Base-by-base conservation (phyloP, 371 early-diverging fungal species). In the Syncephalastrum racemosum region DNA sequence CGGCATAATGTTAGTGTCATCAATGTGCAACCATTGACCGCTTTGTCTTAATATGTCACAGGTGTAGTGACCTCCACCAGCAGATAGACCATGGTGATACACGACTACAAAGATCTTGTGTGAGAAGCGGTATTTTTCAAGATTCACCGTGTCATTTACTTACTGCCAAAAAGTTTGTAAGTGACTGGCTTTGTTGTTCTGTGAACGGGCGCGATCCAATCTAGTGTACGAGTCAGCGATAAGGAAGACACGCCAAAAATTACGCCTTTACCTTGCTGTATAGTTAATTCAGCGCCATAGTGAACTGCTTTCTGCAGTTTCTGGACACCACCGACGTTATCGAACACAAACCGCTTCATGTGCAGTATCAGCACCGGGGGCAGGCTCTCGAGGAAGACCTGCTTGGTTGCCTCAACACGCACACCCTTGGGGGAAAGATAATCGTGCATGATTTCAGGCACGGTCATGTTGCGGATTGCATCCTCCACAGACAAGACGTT, bases 51-150 rank as follows among this genome's bases (percentile, higher is more conserved):
- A 66, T 20, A 99, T 85, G 72, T 94, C 94, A 75, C 95, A 95
- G 4, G 98, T 99, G 72, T 99, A 99, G 67, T 99, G 99, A 5
- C 99, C 99, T 40, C 95, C 98, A 12, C 83, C 86, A 23, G 96
- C 92, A 23, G 80, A 79, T 53, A 77, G 69, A 14, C 99, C 98
- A 68, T 97, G 99, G 72, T 99, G 99, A 71, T 97, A 93, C 7
- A 99, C 92, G 45, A 95, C 96, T 70, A 74, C 62, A 19, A 61
- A 27, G 27, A 27, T 7, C 6, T 27, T 27, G 27, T 27, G 27
- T 27, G 27, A 27, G 27, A 27, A 27, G 27, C 27, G 27, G 27
- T 27, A 27, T 27, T 40, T 66, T 56, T 68, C 67, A 67, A 20
- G 42, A 39, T n/a, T 18, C n/a, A 13, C 36, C 36, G 22, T 13